phyloP scores from a whole-genome alignment of 1,139 yeast genomes.

The Kazachstania sp. region DNA sequence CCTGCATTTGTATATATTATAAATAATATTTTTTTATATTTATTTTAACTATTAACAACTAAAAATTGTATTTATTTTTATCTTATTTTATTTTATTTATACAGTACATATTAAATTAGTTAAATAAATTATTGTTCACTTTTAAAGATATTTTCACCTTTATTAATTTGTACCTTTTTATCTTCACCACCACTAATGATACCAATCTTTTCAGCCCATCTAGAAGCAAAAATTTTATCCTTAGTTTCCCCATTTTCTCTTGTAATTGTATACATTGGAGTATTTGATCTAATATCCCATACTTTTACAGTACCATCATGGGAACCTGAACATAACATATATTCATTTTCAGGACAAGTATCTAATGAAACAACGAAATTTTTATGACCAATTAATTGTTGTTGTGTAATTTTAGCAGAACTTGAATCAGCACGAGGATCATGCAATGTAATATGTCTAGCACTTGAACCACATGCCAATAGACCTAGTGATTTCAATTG shows the following conservation, averaged over 20 bases:
- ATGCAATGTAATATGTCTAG: conserved; percentile 86
- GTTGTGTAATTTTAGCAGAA: conserved; percentile 45
- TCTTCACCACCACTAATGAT: conserved; percentile 92
- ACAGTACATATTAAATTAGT: background rate
- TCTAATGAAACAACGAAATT: conserved; percentile 80
- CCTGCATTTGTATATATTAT: too few species aligned
- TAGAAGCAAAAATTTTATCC: conserved; percentile 73
- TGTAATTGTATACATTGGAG: conserved; percentile 76
- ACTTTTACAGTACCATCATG: conserved; percentile 93
- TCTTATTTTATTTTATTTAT: background rate
- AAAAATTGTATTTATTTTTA: background rate
- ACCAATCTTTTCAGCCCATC: conserved; percentile 74
- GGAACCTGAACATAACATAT: conserved; percentile 81
- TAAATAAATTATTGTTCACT: conserved; percentile 5
- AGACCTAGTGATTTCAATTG: conserved; percentile 59
- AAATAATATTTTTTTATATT: too few species aligned
- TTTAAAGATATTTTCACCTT: conserved; percentile 35
- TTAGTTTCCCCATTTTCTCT: conserved; percentile 46
- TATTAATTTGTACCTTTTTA: conserved; percentile 82
- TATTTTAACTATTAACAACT: too few species aligned
- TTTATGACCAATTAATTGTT: conserved; percentile 79
- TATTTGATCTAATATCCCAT: conserved; percentile 91
- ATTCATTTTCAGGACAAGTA: conserved; percentile 63
- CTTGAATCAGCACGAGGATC: conserved; percentile 63
- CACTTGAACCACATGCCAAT: conserved; percentile 88